Base-by-base conservation (phyloP, 805 yeast species). In the Hanseniaspora clermontiae region DNA sequence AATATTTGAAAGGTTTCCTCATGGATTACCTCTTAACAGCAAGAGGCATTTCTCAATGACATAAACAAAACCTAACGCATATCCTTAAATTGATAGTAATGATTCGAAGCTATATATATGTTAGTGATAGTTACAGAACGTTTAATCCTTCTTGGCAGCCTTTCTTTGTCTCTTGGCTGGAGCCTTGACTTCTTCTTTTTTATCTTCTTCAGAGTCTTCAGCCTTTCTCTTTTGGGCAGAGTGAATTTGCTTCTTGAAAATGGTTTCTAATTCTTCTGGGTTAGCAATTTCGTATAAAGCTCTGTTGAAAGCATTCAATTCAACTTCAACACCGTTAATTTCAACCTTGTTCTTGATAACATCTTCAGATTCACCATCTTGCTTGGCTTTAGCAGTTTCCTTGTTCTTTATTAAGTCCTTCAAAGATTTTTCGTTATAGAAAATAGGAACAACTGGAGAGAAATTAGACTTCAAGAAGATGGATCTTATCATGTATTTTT, bases 361-460 rank as follows among this genome's bases (percentile, higher is more conserved):
- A 15, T 58, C 57, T 6, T 36, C 55, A 6, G 61, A 60, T 27
- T 62, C 66, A 14, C 63, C 65, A 20, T 60, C 62, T 17, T 55
- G 51, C 17, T 59, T 52, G 43, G 61, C 60, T 3, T 57, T 61
- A 19, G 61, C 59, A n/a, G 65, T 60, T 31, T 64, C 66, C 17
- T 59, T 64, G 6, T 51, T 60, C 27, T 64, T 62, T 19, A 67
- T 59, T 40, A 59, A 58, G 3, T 55, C 56, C 10, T 64, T 60
- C 51, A 73, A 66, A 12, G 70, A 72, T 47, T 66, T 75, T 34
- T 84, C 83, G 48, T 84, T 74, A 65, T 82, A 79, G 70, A 74
- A 93, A 59, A 93, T 74, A 47, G 99, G 97, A 63, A 93, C 73
- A 9, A 90, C 79, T 20, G 96, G 96, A 20, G 96, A 87, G 43